Evolutionary conservation across 2,329 filamentous ascomycete species (phyloP).

Genomic region (Aspergillus cejpii): DNA sequence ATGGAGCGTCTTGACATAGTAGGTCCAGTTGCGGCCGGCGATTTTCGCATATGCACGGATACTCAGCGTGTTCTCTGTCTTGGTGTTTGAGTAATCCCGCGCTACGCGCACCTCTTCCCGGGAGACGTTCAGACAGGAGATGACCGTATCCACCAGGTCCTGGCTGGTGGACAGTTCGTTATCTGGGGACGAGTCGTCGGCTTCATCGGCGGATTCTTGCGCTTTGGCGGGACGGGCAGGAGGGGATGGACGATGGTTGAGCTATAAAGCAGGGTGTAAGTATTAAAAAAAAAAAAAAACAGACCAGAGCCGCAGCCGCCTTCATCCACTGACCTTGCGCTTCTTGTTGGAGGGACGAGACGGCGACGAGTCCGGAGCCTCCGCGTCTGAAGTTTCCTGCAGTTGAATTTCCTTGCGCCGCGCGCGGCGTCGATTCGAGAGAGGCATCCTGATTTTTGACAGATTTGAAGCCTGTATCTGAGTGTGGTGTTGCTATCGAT

Average conservation of each 20-base stretch:
- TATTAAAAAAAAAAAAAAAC: not conserved
- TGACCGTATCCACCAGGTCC: constrained; percentile 44
- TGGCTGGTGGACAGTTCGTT: constrained; percentile 39
- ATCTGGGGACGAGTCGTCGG: constrained; percentile 39
- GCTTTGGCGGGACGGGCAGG: constrained; percentile 28
- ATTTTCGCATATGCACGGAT: constrained; percentile 48
- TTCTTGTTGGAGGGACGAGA: constrained; percentile 44
- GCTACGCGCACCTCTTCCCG: constrained; percentile 42
- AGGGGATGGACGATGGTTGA: constrained; percentile 32
- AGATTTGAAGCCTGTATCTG: constrained; percentile 1
- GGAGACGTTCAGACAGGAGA: constrained; percentile 41
- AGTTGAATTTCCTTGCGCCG: constrained; percentile 42
- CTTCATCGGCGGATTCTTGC: constrained; percentile 37
- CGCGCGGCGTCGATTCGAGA: constrained; percentile 41
- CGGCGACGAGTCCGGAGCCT: constrained; percentile 44
- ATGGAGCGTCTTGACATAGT: constrained; percentile 45
- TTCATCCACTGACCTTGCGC: constrained; percentile 39
- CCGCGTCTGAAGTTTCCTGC: constrained; percentile 42
- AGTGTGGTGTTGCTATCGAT: not conserved
- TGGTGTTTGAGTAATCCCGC: constrained; percentile 42
- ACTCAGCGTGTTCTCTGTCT: constrained; percentile 42
- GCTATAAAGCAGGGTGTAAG: constrained; percentile 14
- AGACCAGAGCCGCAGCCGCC: not conserved
- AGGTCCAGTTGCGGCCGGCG: constrained; percentile 47
- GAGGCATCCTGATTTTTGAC: constrained; percentile 30